A percentile compares a stretch with the other conserved stretches of the same genome.
Conservation (phyloP, 768 basidiomycete species). For the Trametes meyenii region DNA sequence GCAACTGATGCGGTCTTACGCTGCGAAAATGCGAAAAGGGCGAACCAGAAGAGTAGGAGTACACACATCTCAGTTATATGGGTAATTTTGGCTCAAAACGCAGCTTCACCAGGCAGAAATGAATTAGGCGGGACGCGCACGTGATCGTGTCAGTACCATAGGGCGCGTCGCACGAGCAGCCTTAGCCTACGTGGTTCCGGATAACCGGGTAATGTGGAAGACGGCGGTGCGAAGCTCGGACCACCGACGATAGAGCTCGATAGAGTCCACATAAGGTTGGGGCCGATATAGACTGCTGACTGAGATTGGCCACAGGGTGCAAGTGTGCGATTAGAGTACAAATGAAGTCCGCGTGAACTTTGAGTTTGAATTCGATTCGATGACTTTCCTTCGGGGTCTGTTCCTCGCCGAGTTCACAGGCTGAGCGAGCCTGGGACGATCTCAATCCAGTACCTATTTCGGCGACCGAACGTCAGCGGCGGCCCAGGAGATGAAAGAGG, state of each 20-base stretch:
- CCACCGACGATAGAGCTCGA: no score
- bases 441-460: slow-evolving; percentile 61
- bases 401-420: no score
- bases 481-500: not conserved
- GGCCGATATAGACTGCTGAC: no score
- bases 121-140: not conserved
- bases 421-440: slow-evolving; percentile 38
- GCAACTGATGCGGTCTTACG: no score
- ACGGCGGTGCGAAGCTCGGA: not conserved
- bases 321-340: not conserved
- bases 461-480: not conserved
- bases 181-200: no score
- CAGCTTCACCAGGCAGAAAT: not conserved
- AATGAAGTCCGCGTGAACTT: not conserved
- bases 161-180: no score
- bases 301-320: no score
- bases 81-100: not conserved
- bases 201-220: not conserved
- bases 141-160: slow-evolving; percentile 13
- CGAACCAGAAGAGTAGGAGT: no score
- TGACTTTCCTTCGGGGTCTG: not conserved
- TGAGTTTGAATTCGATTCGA: not conserved
- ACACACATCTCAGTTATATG: not conserved
- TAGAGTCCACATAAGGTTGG: no score
- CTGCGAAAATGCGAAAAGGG: no score